Evolutionary conservation across 2,329 filamentous ascomycete genomes (phyloP).

Genomic region (Fusarium penzigii): DNA sequence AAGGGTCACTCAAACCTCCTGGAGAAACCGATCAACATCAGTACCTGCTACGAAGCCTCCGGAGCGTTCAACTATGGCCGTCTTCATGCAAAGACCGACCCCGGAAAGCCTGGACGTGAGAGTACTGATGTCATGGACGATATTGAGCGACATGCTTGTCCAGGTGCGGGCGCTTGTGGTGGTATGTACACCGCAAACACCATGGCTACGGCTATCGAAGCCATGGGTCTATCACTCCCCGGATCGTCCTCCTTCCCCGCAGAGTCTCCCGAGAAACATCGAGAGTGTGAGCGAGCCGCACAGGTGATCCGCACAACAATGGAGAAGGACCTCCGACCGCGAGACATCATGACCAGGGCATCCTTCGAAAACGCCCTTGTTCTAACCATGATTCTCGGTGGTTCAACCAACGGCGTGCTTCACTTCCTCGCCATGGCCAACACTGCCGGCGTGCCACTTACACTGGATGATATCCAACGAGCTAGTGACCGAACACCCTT

Average conservation of each 20-base stretch:
- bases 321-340: conserved; percentile 78
- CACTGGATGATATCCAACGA: conserved; percentile 79
- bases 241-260: conserved; percentile 85
- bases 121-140: conserved; percentile 82
- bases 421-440: conserved; percentile 91
- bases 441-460: conserved; percentile 75
- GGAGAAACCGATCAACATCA: conserved; percentile 81
- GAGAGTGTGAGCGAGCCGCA: conserved; percentile 81
- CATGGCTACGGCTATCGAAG: conserved; percentile 86
- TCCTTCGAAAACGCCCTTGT: conserved; percentile 88
- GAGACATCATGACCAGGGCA: conserved; percentile 75
- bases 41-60: conserved; percentile 83
- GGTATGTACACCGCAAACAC: conserved; percentile 94
- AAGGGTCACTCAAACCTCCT: conserved; percentile 81
- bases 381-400: conserved; percentile 89
- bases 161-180: conserved; percentile 65
- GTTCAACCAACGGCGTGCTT: conserved; percentile 84
- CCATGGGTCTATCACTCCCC: conserved; percentile 82
- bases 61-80: conserved; percentile 80
- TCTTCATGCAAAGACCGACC: conserved; percentile 67
- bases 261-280: conserved; percentile 77
- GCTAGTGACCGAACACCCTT: conserved; percentile 82
- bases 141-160: conserved; percentile 75
- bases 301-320: conserved; percentile 78
- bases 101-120: conserved; percentile 63